Conservation (phyloP, 1,284 basidiomycete genomes). For the Ganoderma leucocontextum region DNA sequence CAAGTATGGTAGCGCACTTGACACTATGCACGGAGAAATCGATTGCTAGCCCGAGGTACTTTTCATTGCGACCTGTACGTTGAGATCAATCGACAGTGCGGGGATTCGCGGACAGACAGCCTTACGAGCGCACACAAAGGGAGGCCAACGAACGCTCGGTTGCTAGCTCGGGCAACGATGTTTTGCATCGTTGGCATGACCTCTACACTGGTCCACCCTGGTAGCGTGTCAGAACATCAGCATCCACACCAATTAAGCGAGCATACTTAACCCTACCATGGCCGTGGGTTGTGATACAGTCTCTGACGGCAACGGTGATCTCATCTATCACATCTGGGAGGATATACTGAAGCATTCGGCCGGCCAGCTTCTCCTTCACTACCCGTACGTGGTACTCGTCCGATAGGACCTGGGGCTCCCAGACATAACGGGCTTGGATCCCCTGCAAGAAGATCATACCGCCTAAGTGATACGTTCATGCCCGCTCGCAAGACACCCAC, state of each 20-base stretch:
- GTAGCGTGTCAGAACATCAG: background rate
- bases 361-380: constrained; percentile 35
- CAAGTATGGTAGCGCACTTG: no score
- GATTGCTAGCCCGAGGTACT: no score
- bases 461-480: background rate
- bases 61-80: no score
- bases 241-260: background rate
- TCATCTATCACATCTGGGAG: constrained; percentile 40
- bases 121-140: constrained; percentile 34
- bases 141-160: constrained; percentile 54
- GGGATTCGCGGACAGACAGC: no score
- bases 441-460: background rate
- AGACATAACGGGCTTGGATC: constrained; percentile 28
- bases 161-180: constrained; percentile 39
- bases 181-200: constrained; percentile 11
- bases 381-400: constrained; percentile 39
- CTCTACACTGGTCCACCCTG: constrained; percentile 20
- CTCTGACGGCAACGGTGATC: constrained; percentile 32
- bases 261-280: background rate
- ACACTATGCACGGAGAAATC: no score
- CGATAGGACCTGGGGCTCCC: constrained; percentile 31
- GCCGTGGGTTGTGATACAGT: constrained; percentile 23
- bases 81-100: no score
- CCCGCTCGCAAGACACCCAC: no score
- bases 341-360: constrained; percentile 30